Conservation (phyloP, 2,329 filamentous ascomycete species). For the Aspergillus japonicus region DNA sequence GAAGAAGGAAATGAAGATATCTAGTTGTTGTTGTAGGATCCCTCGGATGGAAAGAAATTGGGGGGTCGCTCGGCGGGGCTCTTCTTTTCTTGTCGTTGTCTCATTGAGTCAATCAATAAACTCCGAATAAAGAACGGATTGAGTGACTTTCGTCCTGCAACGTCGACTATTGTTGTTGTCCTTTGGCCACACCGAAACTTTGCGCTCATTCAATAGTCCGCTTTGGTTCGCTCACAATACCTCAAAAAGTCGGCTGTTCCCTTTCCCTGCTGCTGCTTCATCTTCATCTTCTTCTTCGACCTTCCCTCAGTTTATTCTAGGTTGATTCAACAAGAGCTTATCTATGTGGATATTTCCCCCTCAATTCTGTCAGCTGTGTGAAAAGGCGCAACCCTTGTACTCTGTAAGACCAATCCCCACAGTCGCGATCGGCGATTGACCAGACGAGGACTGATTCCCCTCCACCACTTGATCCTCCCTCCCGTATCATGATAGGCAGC, state of each 20-base stretch:
- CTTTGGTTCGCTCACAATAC: constrained; percentile 9
- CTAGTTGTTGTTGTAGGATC: background rate
- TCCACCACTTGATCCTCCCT: background rate
- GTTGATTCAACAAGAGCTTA: background rate
- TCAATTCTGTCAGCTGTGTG: background rate
- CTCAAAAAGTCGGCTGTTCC: constrained; percentile 1
- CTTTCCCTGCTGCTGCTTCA: background rate
- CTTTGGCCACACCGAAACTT: constrained; percentile 23
- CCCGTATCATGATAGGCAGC: constrained; percentile 27
- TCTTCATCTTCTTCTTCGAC: background rate
- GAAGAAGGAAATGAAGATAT: background rate
- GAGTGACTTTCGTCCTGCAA: background rate
- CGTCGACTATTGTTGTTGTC: constrained; percentile 4
- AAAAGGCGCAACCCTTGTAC: background rate
- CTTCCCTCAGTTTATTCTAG: background rate
- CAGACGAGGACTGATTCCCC: background rate
- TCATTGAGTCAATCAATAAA: constrained; percentile 4
- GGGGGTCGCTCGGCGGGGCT: background rate
- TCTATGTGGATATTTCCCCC: background rate
- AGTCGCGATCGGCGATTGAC: background rate
- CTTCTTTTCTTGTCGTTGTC: background rate
- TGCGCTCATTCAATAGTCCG: constrained; percentile 15
- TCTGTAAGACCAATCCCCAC: background rate
- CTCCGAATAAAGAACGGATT: background rate
- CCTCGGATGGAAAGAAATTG: background rate